Evolutionary conservation across 2,329 filamentous ascomycete species (phyloP), one percentile per base, ranked within the genome.

Genomic region (Penicillium verrucosum): DNA sequence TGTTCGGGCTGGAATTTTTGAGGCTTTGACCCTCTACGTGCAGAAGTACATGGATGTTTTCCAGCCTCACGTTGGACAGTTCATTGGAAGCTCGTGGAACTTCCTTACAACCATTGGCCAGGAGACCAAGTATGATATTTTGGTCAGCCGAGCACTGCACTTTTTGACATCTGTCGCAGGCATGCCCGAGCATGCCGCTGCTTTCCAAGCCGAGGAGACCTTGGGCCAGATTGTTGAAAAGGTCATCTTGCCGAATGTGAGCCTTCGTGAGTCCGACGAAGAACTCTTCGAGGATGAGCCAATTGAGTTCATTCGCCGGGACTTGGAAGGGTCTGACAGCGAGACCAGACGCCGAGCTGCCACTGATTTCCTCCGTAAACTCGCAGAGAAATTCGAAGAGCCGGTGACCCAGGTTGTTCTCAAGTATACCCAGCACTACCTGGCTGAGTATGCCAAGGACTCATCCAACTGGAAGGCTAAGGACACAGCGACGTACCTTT

Each of bases 231-330:
- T 99, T 51, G 90, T 97, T 10, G 92, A 97, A 73, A 96, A 96
- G 77, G 94, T 97, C 57, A 90, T 99, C 55, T 78, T 99, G 62
- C 93, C 94, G 10, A 99, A 99, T 68, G 85, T 99, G 57, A 89
- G 89, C 16, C 79, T 99, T 58, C 86, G 95, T 63, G 94, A 97
- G 68, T 94, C 92, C 0, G 95, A 99, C 64, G 84, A 96, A 53
- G 94, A 99, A 73, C 83, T 96, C 64, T 97, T 99, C 66, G 94
- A 99, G 72, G 95, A 99, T 71, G 95, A 99, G 78, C 94, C 94
- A 0, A 99, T 99, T 63, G 94, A 99, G 74, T 99, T 96, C 71
- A 99, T 99, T 69, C 85, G 94, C 61, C 85, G 92, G 68, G 94
- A 99, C 74, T 80, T 99, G 46, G 94, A 99, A 73, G 94, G 94